Evolutionary conservation across 2,329 filamentous ascomycete genomes (phyloP), one percentile per base, ranked within the genome.

Genomic region (Stagonosporopsis vannaccii): DNA sequence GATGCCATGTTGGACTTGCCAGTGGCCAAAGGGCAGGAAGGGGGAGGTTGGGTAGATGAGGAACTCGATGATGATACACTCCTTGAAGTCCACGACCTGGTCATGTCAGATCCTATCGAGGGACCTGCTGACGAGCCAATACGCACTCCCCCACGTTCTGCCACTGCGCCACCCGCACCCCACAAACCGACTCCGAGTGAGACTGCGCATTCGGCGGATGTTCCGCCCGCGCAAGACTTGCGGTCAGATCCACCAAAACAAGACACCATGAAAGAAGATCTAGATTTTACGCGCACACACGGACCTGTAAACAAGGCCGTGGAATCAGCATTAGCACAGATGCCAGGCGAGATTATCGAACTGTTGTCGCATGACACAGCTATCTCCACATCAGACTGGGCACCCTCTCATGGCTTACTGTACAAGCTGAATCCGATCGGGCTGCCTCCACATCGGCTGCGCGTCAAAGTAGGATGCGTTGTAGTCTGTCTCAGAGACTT

Each of bases 11-110:
- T 65, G 1, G 56, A 63, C 35, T 25, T 73, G 35, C 61, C 66
- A 1, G 49, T 39, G 0, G 12, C 43, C 13, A 49, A 49, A 22
- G 36, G 20, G 15, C 47, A 58, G 11, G 45, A 40, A 17, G 59
- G 45, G 11, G 65, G 69, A 28, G 51, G 61, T 8, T 71, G 60
- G 61, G 52, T 54, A 11, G 71, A 72, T 7, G 68, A 74, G 1
- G 71, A 74, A 12, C 42, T 75, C 20, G 73, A 75, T 32, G 73
- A 77, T 49, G 67, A 72, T 13, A 61, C 66, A 1, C 56, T 77
- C 1, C 57, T 75, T 3, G 61, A 74, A 41, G 61, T 61, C 6
- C 68, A 75, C 28, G 62, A 72, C 19, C 20, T 66, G 32, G 35
- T 67, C 51, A 63, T 69, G 54, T 68, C 68, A 20, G 71, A 74